These are phyloP conservation scores for Amaranthus palmeri DNA, from an alignment of 148 eudicot genomes.

Conservation along the genomic window DNA sequence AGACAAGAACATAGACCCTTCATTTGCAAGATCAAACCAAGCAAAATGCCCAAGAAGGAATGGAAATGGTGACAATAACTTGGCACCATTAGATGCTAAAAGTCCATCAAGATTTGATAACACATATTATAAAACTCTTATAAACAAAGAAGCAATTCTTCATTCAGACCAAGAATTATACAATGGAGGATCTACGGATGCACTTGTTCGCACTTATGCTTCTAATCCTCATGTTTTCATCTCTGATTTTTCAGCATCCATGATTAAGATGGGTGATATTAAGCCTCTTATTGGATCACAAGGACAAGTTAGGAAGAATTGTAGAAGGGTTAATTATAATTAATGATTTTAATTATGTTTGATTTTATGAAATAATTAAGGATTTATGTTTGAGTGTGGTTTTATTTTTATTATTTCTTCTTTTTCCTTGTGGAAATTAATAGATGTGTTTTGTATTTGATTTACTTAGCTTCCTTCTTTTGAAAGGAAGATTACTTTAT, in stretches of 20 bases:
- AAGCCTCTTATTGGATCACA: constrained; percentile 39
- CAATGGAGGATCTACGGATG: constrained; percentile 38
- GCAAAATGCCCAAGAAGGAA: constrained; percentile 33
- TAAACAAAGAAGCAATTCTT: constrained; percentile 28
- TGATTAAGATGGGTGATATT: constrained; percentile 49
- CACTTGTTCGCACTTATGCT: constrained; percentile 29
- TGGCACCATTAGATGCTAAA: constrained; percentile 37
- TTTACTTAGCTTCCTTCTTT: background rate
- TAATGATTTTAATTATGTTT: background rate
- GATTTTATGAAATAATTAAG: background rate
- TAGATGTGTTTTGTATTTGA: background rate
- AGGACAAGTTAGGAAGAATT: constrained; percentile 43
- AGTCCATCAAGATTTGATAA: constrained; percentile 39
- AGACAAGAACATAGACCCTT: constrained; percentile 41
- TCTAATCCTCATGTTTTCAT: constrained; percentile 26
- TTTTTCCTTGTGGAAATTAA: no score
- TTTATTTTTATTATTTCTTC: background rate
- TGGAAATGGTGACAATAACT: constrained; percentile 42
- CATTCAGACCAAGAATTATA: constrained; percentile 47
- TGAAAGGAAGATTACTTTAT: no score
- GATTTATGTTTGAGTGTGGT: background rate
- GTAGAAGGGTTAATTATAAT: constrained; percentile 29
- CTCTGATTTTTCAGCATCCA: constrained; percentile 34
- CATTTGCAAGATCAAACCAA: constrained; percentile 35
- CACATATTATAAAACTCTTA: constrained; percentile 31